These are phyloP conservation scores for Setaria viridis DNA, from an alignment of 202 grass and related monocot genomes.

Conservation along the genomic window DNA sequence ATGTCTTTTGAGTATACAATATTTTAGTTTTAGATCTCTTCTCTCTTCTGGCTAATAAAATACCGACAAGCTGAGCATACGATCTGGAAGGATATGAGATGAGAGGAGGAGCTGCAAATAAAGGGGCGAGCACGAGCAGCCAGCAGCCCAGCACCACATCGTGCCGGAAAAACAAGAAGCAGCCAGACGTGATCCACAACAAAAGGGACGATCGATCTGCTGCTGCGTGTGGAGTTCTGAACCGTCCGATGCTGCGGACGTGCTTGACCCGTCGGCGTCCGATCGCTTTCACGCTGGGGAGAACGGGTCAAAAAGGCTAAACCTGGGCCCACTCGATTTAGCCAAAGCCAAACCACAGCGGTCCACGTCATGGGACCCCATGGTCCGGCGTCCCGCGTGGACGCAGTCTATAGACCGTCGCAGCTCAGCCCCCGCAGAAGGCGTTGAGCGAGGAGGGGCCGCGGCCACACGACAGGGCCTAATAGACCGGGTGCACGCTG, in stretches of 20 bases:
- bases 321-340: slow-evolving; percentile 43
- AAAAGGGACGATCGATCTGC: background rate
- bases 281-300: background rate
- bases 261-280: slow-evolving; percentile 40
- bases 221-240: background rate
- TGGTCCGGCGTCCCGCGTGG: background rate
- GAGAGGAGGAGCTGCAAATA: too few species aligned
- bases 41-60: too few species aligned
- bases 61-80: too few species aligned
- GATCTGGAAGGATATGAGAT: too few species aligned
- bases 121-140: too few species aligned
- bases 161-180: too few species aligned
- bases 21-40: too few species aligned
- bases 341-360: slow-evolving; percentile 3
- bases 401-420: slow-evolving; percentile 39
- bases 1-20: too few species aligned
- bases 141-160: too few species aligned
- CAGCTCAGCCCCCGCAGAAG: background rate
- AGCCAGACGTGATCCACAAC: too few species aligned
- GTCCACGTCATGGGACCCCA: slow-evolving; percentile 14
- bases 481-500: slow-evolving; percentile 39
- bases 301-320: slow-evolving; percentile 49
- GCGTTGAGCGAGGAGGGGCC: background rate
- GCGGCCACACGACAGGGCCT: background rate
- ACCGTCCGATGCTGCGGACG: slow-evolving; percentile 13